phyloP scores from a whole-genome alignment of 2,329 filamentous ascomycete genomes.

The Keithomyces neogunnii region DNA sequence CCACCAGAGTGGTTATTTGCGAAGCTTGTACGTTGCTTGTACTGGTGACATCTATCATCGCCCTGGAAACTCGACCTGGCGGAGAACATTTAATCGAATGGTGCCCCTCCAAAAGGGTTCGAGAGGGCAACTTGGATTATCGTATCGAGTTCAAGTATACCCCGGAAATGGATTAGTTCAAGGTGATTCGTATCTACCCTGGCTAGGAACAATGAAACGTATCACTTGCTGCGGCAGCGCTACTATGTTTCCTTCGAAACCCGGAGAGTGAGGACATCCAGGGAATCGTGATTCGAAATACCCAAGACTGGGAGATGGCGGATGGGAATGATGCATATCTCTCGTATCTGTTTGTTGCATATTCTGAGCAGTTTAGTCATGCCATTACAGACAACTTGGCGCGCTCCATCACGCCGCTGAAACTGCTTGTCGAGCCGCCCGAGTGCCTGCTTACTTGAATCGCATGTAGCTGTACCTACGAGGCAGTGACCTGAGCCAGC shows the following conservation, averaged over 20 bases:
- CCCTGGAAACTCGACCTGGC: conserved; percentile 17
- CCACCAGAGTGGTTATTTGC: conserved; percentile 16
- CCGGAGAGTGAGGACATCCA: conserved; percentile 12
- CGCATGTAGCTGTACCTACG: conserved; percentile 19
- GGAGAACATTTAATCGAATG: conserved; percentile 17
- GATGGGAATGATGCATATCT: conserved; percentile 13
- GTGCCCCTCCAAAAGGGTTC: conserved; percentile 16
- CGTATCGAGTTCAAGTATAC: conserved; percentile 10
- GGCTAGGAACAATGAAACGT: conserved; percentile 15
- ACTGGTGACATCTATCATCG: conserved; percentile 17
- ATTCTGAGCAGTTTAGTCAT: conserved; percentile 18
- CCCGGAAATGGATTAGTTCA: conserved; percentile 15
- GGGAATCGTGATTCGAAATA: background rate
- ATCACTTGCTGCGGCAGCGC: conserved; percentile 15
- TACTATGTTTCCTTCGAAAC: conserved; percentile 17
- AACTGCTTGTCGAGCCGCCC: conserved; percentile 16
- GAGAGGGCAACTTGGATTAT: conserved; percentile 18
- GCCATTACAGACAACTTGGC: conserved; percentile 4
- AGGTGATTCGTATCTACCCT: conserved; percentile 14
- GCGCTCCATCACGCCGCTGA: conserved; percentile 18
- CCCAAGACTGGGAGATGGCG: conserved; percentile 13
- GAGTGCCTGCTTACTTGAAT: conserved; percentile 16
- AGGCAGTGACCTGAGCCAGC: conserved; percentile 12
- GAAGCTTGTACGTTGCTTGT: conserved; percentile 17
- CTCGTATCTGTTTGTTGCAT: conserved; percentile 17